A percentile compares a stretch with the other conserved stretches of the same genome.
These are phyloP conservation scores for Biscogniauxia mediterranea DNA, from an alignment of 2,329 filamentous ascomycete genomes.

Conservation along the genomic window DNA sequence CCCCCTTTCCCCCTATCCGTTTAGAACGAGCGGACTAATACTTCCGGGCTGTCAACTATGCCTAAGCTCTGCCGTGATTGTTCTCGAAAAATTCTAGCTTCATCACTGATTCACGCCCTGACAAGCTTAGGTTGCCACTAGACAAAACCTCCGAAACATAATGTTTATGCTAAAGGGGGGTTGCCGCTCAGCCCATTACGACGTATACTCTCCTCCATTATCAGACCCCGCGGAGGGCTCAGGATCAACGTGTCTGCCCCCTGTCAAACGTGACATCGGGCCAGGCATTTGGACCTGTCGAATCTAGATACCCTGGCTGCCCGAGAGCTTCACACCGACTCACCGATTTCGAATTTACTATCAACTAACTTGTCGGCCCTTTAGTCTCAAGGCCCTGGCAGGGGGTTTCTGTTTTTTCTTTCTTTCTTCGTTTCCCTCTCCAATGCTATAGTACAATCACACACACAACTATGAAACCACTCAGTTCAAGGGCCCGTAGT, in stretches of 20 bases:
- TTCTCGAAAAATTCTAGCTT: neutral
- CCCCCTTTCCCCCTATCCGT: neutral
- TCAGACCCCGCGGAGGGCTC: neutral
- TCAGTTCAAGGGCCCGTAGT: no score
- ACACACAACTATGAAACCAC: no score
- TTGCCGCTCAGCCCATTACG: neutral
- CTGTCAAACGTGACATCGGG: neutral
- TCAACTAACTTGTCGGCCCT: neutral
- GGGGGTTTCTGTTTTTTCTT: no score
- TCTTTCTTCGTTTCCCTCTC: neutral
- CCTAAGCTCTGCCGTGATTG: neutral
- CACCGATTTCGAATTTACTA: slow-evolving; percentile 7
- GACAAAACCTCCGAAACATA: neutral
- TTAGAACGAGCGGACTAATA: neutral
- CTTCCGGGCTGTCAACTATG: neutral
- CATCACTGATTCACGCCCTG: neutral
- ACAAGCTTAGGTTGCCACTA: neutral
- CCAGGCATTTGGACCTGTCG: neutral
- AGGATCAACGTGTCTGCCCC: neutral
- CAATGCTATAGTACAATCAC: neutral
- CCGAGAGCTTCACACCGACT: slow-evolving; percentile 2
- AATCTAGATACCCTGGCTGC: neutral
- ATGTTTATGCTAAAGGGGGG: neutral
- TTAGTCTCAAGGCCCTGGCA: neutral
- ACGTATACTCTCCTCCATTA: neutral